These are phyloP conservation scores for Blastobotrys robertii DNA, from an alignment of 805 yeast genomes.

Conservation along the genomic window DNA sequence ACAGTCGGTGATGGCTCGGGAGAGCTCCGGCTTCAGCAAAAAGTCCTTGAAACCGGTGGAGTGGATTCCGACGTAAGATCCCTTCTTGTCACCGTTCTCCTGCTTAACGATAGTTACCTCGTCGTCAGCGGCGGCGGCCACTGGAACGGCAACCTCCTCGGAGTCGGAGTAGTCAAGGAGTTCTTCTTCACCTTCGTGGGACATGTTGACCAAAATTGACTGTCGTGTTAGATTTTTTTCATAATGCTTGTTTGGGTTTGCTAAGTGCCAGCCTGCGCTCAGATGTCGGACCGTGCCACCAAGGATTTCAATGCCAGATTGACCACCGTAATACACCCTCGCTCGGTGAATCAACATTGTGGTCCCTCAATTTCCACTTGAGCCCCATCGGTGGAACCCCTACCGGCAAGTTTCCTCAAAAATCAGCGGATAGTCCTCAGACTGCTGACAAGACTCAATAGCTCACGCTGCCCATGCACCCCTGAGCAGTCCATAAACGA, in stretches of 20 bases:
- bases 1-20: conserved; percentile 97
- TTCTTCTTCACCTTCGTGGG: conserved; percentile 98
- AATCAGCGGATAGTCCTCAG: not conserved
- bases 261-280: not conserved
- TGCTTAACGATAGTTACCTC: conserved; percentile 24
- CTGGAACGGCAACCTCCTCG: conserved; percentile 79
- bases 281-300: not conserved
- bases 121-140: conserved; percentile 33
- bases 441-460: too few relatives aligned
- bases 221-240: not conserved
- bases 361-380: not conserved
- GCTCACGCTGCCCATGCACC: too few relatives aligned
- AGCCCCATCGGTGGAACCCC: not conserved
- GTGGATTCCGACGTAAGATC: conserved; percentile 96
- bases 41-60: conserved; percentile 98
- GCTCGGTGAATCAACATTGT: not conserved
- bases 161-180: conserved; percentile 97
- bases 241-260: not conserved
- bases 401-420: not conserved
- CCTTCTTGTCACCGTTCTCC: conserved; percentile 64
- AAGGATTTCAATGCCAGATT: not conserved
- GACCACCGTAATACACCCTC: too few relatives aligned
- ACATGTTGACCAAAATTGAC: conserved; percentile 38
- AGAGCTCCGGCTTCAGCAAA: conserved; percentile 88
- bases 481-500: too few relatives aligned